Conservation (phyloP, 1,284 basidiomycete genomes). For the Trametes pubescens region DNA sequence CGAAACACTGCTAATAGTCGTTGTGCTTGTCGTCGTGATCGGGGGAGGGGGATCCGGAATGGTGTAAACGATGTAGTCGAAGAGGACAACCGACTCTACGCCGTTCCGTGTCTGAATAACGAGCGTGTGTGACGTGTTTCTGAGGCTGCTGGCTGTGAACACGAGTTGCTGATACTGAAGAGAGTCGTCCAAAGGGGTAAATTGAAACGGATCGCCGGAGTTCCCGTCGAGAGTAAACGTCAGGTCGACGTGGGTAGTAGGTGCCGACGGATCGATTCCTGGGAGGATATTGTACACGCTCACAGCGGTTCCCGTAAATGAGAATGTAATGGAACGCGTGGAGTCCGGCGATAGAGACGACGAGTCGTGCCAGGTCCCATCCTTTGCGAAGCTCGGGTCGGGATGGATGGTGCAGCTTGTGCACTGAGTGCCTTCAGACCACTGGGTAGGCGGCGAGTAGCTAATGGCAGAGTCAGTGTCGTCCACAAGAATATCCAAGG, state of each 20-base stretch:
- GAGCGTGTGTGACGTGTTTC: conserved; percentile 11
- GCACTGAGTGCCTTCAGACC: conserved; percentile 10
- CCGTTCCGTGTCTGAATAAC: background rate
- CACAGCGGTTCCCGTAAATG: conserved; percentile 21
- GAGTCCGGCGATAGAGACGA: background rate
- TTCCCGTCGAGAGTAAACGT: conserved; percentile 11
- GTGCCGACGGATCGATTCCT: background rate
- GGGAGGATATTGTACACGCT: conserved; percentile 21
- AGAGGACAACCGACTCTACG: conserved; percentile 11
- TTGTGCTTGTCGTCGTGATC: background rate
- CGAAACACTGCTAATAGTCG: background rate
- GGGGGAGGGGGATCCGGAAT: background rate
- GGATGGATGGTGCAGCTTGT: background rate
- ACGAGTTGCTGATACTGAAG: conserved; percentile 4
- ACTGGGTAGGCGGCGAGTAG: conserved; percentile 10
- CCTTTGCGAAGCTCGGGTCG: background rate
- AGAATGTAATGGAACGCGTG: conserved; percentile 3
- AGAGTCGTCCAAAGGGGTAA: background rate
- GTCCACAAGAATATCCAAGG: conserved; percentile 1
- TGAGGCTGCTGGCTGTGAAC: background rate
- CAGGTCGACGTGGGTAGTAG: conserved; percentile 4
- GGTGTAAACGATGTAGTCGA: conserved; percentile 23
- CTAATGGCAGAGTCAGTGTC: conserved; percentile 4
- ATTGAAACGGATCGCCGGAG: background rate
- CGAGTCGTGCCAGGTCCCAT: conserved; percentile 11